Evolutionary conservation across 2,329 filamentous ascomycete species (phyloP).

Genomic region (Emmonsia crescens): DNA sequence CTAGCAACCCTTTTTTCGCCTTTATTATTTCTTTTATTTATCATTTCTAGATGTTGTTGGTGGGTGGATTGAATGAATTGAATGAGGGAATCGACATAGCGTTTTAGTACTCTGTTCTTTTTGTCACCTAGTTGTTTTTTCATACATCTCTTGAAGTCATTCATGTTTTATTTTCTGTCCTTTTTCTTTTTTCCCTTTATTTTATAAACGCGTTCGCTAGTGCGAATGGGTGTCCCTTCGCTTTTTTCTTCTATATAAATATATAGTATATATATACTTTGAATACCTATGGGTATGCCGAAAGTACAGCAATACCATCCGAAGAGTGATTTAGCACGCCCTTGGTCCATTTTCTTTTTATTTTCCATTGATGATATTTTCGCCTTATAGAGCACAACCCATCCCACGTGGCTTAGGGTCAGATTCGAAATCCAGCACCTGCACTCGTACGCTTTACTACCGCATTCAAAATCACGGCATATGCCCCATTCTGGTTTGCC

Average conservation of each 20-base stretch:
- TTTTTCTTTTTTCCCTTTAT: not conserved
- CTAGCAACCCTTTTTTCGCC: not conserved
- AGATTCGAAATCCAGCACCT: too few species aligned
- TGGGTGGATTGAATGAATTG: not conserved
- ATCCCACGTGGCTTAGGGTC: too few species aligned
- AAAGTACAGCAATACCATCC: too few species aligned
- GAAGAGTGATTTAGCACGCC: too few species aligned
- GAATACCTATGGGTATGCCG: not conserved
- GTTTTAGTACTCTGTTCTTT: not conserved
- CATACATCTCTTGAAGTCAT: not conserved
- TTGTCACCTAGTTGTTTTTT: not conserved
- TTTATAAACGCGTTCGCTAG: not conserved
- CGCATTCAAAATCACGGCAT: too few species aligned
- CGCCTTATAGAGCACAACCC: too few species aligned
- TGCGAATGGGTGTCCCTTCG: not conserved
- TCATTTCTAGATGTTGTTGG: not conserved
- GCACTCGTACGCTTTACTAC: too few species aligned
- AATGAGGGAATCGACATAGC: not conserved
- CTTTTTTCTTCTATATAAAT: not conserved
- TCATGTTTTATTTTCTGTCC: not conserved
- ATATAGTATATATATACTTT: not conserved
- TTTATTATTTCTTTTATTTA: not conserved
- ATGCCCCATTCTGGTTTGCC: too few species aligned
- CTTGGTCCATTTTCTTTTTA: too few species aligned
- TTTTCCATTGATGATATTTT: too few species aligned